phyloP scores from a whole-genome alignment of 306 rosid species.

The Cucumis hystrix region DNA sequence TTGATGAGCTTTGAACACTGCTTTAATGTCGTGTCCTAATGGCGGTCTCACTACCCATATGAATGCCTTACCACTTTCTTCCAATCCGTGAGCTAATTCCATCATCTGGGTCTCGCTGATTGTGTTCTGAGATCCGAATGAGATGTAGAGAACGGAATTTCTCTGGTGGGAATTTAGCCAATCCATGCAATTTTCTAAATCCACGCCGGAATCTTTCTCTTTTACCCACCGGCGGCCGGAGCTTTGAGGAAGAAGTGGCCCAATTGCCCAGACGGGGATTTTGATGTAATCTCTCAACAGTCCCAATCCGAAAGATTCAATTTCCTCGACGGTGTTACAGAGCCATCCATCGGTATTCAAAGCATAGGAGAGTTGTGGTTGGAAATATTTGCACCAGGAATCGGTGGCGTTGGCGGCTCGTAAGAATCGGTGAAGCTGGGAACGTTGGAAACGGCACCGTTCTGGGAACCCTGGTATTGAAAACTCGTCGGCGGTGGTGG shows the following conservation, averaged over 20 bases:
- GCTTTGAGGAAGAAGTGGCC: slow-evolving; percentile 34
- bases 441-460: slow-evolving; percentile 23
- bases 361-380: slow-evolving; percentile 13
- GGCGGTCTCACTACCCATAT: slow-evolving; percentile 80
- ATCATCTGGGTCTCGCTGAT: slow-evolving; percentile 45
- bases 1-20: slow-evolving; percentile 24
- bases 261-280: slow-evolving; percentile 33
- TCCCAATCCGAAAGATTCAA: slow-evolving; percentile 44
- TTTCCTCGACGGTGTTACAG: slow-evolving; percentile 48
- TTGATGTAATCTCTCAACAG: slow-evolving; percentile 28
- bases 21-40: slow-evolving; percentile 33
- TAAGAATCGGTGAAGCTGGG: slow-evolving; percentile 33
- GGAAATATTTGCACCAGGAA: slow-evolving; percentile 38
- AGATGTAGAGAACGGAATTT: slow-evolving; percentile 49
- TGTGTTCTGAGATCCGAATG: slow-evolving; percentile 81
- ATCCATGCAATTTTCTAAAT: slow-evolving; percentile 26
- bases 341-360: slow-evolving; percentile 49
- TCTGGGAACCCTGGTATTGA: slow-evolving; percentile 47
- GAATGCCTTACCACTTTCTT: slow-evolving; percentile 33
- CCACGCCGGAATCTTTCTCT: slow-evolving; percentile 32
- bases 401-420: slow-evolving; percentile 47
- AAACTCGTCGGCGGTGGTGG: slow-evolving; percentile 31
- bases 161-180: slow-evolving; percentile 37
- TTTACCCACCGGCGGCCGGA: slow-evolving; percentile 24
- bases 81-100: slow-evolving; percentile 59